These are phyloP conservation scores for Xylaria sp. DNA, from an alignment of 2,329 filamentous ascomycete species.

Conservation along the genomic window DNA sequence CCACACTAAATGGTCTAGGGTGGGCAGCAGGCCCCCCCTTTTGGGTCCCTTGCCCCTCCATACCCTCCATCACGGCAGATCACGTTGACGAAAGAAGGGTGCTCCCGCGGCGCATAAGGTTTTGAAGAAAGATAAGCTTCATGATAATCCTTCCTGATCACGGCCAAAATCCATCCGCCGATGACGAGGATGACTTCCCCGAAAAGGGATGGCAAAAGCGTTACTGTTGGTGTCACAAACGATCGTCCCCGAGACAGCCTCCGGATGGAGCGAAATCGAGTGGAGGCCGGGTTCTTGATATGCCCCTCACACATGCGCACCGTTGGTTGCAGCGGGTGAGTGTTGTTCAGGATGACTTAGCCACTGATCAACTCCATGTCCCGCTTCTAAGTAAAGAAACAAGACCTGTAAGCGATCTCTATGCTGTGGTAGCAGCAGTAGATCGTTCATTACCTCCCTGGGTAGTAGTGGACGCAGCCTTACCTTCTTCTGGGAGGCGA, in stretches of 20 bases:
- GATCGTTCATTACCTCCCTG: slow-evolving; percentile 33
- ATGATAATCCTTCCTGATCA: slow-evolving; percentile 32
- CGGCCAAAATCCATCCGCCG: slow-evolving; percentile 28
- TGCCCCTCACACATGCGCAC: slow-evolving; percentile 16
- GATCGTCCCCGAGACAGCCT: slow-evolving; percentile 26
- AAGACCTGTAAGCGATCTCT: slow-evolving; percentile 32
- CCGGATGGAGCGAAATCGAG: slow-evolving; percentile 29
- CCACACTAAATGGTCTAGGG: slow-evolving; percentile 24
- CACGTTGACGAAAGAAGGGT: slow-evolving; percentile 42
- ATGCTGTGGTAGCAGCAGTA: slow-evolving; percentile 32
- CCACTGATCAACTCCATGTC: slow-evolving; percentile 25
- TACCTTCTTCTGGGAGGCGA: slow-evolving; percentile 32
- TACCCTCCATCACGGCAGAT: slow-evolving; percentile 42
- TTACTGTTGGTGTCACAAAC: slow-evolving; percentile 24
- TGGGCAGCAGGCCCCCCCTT: slow-evolving; percentile 35
- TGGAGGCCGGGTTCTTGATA: slow-evolving; percentile 27
- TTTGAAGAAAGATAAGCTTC: slow-evolving; percentile 32
- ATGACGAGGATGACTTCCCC: slow-evolving; percentile 33
- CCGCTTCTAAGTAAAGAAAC: slow-evolving; percentile 41
- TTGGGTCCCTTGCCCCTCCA: slow-evolving; percentile 30
- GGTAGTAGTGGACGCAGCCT: slow-evolving; percentile 38
- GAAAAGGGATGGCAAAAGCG: slow-evolving; percentile 13
- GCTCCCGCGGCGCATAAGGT: slow-evolving; percentile 41
- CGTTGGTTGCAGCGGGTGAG: slow-evolving; percentile 22
- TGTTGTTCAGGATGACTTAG: slow-evolving; percentile 14